A percentile compares a stretch with the other conserved stretches of the same genome.
Conservation (phyloP, 805 yeast genomes). For the Suhomyces prunicola region DNA sequence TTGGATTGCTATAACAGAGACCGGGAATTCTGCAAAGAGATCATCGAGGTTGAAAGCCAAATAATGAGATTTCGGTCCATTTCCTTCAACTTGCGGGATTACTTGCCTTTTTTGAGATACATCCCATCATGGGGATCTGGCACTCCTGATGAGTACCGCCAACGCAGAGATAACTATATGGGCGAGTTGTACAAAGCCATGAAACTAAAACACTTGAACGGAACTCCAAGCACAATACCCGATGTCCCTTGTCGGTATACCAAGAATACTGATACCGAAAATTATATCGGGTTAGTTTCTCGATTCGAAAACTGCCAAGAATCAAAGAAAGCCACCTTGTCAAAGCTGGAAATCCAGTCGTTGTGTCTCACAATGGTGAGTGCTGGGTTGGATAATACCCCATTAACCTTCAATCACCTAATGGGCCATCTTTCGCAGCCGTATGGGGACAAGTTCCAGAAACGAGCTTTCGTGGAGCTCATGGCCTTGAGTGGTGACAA, state of each 20-base stretch:
- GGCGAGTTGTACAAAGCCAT: constrained; percentile 21
- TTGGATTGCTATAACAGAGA: constrained; percentile 42
- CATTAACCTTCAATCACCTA: constrained; percentile 58
- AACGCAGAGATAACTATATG: constrained; percentile 51
- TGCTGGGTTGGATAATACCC: constrained; percentile 75
- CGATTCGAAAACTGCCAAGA: background rate
- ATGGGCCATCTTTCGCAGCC: constrained; percentile 57
- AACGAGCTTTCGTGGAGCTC: constrained; percentile 42
- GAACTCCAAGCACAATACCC: background rate
- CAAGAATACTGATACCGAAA: background rate
- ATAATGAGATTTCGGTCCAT: constrained; percentile 60
- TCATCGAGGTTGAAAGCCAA: constrained; percentile 52
- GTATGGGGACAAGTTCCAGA: constrained; percentile 39
- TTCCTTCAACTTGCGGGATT: constrained; percentile 53
- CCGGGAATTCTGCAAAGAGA: constrained; percentile 43
- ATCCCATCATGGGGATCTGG: constrained; percentile 16
- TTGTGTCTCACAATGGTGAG: constrained; percentile 73
- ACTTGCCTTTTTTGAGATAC: constrained; percentile 44
- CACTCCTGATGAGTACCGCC: constrained; percentile 24
- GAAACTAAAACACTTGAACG: background rate
- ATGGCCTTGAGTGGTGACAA: constrained; percentile 28
- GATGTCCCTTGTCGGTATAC: background rate
- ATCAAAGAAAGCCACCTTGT: background rate
- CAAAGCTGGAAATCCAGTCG: constrained; percentile 45
- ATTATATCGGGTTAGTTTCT: background rate